Percentiles rank a stretch among this genome's conserved stretches.
phyloP scores from a whole-genome alignment of 768 basidiomycete genomes.

The Exsudoporus frostii region DNA sequence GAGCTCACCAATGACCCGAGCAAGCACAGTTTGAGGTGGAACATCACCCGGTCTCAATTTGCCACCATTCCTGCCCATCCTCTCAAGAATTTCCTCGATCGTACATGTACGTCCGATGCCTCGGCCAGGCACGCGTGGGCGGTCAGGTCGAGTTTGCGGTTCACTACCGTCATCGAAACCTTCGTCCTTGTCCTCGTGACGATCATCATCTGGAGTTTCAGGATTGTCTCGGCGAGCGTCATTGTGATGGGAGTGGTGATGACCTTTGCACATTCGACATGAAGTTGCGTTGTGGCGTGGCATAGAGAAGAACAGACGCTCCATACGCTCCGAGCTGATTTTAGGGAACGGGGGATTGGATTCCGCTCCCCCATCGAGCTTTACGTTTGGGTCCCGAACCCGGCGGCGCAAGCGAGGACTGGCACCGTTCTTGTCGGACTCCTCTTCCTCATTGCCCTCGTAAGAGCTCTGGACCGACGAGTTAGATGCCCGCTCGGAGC shows the following conservation, averaged over 20 bases:
- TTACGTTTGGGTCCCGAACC: neutral
- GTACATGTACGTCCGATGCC: conserved; percentile 7
- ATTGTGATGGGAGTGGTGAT: conserved; percentile 44
- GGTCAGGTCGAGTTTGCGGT: neutral
- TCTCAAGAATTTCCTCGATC: conserved; percentile 26
- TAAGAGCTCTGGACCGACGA: conserved; percentile 22
- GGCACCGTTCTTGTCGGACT: neutral
- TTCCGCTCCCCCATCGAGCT: conserved; percentile 28
- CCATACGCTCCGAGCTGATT: conserved; percentile 74
- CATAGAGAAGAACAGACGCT: conserved; percentile 77
- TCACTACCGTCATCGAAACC: conserved; percentile 13
- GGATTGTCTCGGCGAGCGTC: conserved; percentile 35
- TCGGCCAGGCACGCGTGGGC: neutral
- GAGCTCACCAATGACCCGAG: conserved; percentile 78
- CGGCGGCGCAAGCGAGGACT: neutral
- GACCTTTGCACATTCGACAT: conserved; percentile 59
- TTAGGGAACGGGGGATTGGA: conserved; percentile 65
- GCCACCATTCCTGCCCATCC: conserved; percentile 25
- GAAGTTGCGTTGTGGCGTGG: conserved; percentile 72
- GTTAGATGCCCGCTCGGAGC: conserved; percentile 45
- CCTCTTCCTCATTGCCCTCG: neutral
- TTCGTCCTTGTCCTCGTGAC: conserved; percentile 12
- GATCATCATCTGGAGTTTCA: neutral
- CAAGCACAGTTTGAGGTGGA: conserved; percentile 86
- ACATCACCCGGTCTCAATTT: conserved; percentile 34